Conservation (phyloP, 2,329 filamentous ascomycete genomes). For the Beauveria bassiana region DNA sequence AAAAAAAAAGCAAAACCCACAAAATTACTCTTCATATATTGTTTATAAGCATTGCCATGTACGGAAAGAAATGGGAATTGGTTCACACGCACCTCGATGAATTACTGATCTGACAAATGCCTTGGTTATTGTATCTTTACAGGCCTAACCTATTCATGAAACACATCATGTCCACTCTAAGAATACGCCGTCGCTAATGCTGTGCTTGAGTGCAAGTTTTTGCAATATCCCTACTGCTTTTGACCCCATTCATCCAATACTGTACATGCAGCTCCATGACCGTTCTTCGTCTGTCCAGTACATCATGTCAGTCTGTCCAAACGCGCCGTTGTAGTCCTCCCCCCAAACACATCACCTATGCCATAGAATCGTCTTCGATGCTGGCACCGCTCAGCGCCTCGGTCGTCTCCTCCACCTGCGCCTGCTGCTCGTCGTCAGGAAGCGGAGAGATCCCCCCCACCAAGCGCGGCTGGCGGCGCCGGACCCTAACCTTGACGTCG, state of each 20-base stretch:
- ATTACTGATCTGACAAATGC: not conserved
- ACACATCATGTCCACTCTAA: not conserved
- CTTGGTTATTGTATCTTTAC: not conserved
- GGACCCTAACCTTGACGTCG: conserved; percentile 48
- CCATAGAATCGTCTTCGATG: conserved; percentile 40
- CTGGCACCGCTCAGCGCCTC: conserved; percentile 20
- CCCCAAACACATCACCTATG: conserved; percentile 16
- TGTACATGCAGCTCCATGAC: no score
- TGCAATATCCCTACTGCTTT: not conserved
- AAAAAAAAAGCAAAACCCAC: not conserved
- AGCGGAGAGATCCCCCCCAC: conserved; percentile 28
- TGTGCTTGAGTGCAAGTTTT: not conserved
- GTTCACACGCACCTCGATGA: conserved; percentile 7
- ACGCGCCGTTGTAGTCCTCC: not conserved
- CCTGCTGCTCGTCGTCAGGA: conserved; percentile 34
- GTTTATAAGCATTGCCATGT: conserved; percentile 6
- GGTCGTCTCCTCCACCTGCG: conserved; percentile 29
- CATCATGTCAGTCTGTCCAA: not conserved
- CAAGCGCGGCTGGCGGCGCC: conserved; percentile 22
- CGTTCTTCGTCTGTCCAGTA: not conserved
- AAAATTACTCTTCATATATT: not conserved
- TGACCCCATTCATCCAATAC: no score
- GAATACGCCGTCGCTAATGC: not conserved
- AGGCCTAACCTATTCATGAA: not conserved
- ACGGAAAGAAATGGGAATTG: not conserved